Conservation (phyloP, 2,329 filamentous ascomycete species). For the Akanthomyces dipterigenus region DNA sequence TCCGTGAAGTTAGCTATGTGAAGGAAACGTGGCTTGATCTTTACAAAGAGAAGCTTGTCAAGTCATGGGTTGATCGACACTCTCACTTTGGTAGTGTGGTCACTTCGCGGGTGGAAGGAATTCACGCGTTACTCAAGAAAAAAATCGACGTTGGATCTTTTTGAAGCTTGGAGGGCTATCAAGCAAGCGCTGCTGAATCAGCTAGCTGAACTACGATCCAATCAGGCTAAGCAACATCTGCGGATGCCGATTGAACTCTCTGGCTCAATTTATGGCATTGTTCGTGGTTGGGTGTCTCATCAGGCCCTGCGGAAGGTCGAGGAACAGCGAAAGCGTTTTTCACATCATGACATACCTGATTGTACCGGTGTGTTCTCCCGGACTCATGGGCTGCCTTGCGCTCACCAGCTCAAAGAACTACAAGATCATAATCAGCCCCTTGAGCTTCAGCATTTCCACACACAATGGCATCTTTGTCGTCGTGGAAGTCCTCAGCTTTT, state of each 20-base stretch:
- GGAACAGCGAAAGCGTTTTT: conserved; percentile 13
- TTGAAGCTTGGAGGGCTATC: conserved; percentile 16
- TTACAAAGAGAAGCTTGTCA: conserved; percentile 18
- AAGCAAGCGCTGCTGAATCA: conserved; percentile 15
- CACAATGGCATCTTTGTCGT: conserved; percentile 11
- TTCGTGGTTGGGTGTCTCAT: conserved; percentile 16
- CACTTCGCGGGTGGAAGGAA: conserved; percentile 15
- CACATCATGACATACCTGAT: not conserved
- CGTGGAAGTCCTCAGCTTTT: not conserved
- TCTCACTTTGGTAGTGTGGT: conserved; percentile 16
- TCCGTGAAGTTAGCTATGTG: conserved; percentile 16
- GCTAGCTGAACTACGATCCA: conserved; percentile 14
- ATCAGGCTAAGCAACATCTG: conserved; percentile 14
- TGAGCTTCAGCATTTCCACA: conserved; percentile 11
- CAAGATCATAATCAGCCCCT: conserved; percentile 11
- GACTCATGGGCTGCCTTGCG: conserved; percentile 10
- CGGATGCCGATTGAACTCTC: conserved; percentile 14
- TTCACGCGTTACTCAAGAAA: conserved; percentile 16
- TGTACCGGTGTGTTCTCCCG: conserved; percentile 15
- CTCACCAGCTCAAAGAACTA: conserved; percentile 11
- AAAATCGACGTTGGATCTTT: conserved; percentile 15
- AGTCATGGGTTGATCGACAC: conserved; percentile 16
- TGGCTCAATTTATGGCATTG: conserved; percentile 11
- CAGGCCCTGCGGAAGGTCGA: conserved; percentile 14
- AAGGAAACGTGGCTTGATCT: conserved; percentile 14